Conservation (phyloP, 768 basidiomycete species). For the Naganishia onofrii region DNA sequence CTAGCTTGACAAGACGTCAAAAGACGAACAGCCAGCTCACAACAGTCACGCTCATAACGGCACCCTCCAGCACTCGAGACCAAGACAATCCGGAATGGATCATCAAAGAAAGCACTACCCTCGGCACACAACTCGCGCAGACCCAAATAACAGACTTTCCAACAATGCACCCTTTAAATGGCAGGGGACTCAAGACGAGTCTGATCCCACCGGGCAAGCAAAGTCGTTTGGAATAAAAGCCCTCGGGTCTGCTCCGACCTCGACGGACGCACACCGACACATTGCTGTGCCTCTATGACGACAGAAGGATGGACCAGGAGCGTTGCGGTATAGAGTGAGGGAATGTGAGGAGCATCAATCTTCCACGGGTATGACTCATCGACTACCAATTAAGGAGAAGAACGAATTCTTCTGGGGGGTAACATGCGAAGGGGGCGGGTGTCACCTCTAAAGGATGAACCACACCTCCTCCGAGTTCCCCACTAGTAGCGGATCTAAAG, state of each 20-base stretch:
- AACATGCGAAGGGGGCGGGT: not conserved
- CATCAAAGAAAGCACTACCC: not conserved
- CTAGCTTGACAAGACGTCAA: not conserved
- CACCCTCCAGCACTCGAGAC: conserved; percentile 21
- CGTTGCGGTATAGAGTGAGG: conserved; percentile 15
- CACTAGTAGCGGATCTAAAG: conserved; percentile 36
- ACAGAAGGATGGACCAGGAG: conserved; percentile 16
- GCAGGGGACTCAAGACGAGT: conserved; percentile 28
- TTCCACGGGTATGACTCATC: conserved; percentile 35
- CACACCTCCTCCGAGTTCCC: not conserved
- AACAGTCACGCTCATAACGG: conserved; percentile 12
- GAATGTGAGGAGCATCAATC: conserved; percentile 14
- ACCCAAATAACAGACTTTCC: conserved; percentile 21
- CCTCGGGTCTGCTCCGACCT: conserved; percentile 5
- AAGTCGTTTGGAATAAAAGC: conserved; percentile 21
- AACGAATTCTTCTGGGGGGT: conserved; percentile 6
- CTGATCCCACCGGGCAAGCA: conserved; percentile 11
- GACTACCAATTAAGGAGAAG: conserved; percentile 27
- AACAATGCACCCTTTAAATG: conserved; percentile 1
- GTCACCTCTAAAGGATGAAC: not conserved
- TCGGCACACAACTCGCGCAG: conserved; percentile 18
- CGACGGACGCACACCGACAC: not conserved
- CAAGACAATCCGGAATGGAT: conserved; percentile 3
- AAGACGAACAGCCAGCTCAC: conserved; percentile 13
- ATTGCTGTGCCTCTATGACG: no score